These are phyloP conservation scores for Scleromitrula shiraiana DNA, from an alignment of 2,329 filamentous ascomycete genomes.

Conservation along the genomic window DNA sequence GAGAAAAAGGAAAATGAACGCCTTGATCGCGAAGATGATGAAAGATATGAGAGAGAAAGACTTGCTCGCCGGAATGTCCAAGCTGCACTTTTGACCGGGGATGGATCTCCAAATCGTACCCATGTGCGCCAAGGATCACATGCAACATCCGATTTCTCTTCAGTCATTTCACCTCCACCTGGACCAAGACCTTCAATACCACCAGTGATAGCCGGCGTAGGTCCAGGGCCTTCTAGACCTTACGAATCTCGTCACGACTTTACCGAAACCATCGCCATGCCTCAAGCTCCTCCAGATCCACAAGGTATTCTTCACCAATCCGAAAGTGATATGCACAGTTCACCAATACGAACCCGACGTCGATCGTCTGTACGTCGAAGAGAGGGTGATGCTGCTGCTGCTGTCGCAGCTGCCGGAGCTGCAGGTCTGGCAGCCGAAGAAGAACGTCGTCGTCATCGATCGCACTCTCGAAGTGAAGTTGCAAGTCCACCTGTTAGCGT, in stretches of 20 bases:
- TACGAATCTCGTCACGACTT: conserved; percentile 36
- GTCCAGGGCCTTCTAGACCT: too few species aligned
- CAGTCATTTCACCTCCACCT: conserved; percentile 25
- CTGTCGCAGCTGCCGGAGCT: conserved; percentile 38
- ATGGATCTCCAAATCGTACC: conserved; percentile 44
- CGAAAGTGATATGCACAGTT: conserved; percentile 14
- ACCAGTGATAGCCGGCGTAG: neutral
- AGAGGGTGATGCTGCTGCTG: conserved; percentile 37
- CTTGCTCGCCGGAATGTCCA: conserved; percentile 47
- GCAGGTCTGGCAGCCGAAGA: conserved; percentile 42
- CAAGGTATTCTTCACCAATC: conserved; percentile 35
- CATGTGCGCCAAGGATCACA: conserved; percentile 33
- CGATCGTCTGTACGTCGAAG: conserved; percentile 40
- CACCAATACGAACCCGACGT: conserved; percentile 32
- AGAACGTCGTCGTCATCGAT: conserved; percentile 29
- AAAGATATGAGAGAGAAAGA: conserved; percentile 47
- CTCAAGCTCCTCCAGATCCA: conserved; percentile 45
- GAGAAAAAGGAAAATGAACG: conserved; percentile 34
- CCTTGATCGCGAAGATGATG: conserved; percentile 30
- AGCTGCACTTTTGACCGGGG: conserved; percentile 57
- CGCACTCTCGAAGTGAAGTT: conserved; percentile 22
- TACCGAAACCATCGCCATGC: conserved; percentile 39
- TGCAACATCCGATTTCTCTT: conserved; percentile 26
- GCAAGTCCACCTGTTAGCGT: conserved; percentile 45
- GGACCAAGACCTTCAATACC: conserved; percentile 33